A percentile compares a stretch with the other conserved stretches of the same genome.
These are phyloP conservation scores for apple (Malus domestica) DNA, from an alignment of 306 rosid genomes.

Conservation along the genomic window DNA sequence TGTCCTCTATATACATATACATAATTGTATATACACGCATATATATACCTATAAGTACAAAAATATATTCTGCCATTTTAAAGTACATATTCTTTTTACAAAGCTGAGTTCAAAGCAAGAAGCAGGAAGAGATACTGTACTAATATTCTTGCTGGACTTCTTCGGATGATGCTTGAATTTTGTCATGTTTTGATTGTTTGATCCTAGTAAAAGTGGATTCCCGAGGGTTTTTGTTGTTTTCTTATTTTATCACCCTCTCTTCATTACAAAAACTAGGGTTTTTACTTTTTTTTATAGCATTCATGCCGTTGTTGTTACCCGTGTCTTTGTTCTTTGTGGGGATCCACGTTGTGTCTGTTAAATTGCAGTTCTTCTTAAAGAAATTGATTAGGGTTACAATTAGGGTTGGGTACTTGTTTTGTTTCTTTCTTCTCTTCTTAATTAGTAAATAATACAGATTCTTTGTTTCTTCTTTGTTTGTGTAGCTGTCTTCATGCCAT, in stretches of 20 bases:
- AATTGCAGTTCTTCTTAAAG: background rate
- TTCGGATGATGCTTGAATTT: constrained; percentile 19
- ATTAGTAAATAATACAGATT: background rate
- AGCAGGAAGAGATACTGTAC: background rate
- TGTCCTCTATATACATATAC: background rate
- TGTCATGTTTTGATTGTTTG: constrained; percentile 32
- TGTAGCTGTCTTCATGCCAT: background rate
- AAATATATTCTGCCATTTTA: background rate
- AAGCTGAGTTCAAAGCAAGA: background rate
- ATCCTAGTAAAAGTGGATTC: constrained; percentile 25
- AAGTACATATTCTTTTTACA: background rate
- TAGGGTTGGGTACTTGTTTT: background rate
- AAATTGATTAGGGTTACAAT: background rate
- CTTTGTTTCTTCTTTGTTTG: background rate
- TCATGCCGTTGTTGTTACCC: background rate
- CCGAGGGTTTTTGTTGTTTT: background rate
- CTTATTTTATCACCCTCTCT: too few species aligned
- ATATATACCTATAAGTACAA: background rate
- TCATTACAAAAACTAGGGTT: background rate
- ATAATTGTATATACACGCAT: background rate
- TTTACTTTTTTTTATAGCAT: background rate
- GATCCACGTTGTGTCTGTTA: background rate
- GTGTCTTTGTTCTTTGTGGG: background rate
- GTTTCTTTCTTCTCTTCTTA: background rate
- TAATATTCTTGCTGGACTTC: background rate